A percentile compares a stretch with the other conserved stretches of the same genome.
Conservation (phyloP, 495 filamentous ascomycete species). For the Amorphotheca resinae region DNA sequence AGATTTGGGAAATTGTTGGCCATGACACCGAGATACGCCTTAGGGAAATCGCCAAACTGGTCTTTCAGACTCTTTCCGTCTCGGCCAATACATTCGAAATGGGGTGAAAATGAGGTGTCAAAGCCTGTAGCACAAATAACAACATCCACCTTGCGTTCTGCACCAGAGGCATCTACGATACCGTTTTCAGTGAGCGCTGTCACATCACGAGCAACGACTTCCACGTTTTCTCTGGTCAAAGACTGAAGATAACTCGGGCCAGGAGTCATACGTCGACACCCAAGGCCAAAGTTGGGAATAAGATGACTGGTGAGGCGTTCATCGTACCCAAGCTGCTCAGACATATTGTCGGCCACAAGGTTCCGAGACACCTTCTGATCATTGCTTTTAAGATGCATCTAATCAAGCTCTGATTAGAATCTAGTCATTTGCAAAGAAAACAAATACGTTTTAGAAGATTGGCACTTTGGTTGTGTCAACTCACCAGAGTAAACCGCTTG, state of each 20-base stretch:
- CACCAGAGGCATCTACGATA: conserved; percentile 41
- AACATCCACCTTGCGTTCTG: conserved; percentile 39
- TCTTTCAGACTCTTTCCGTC: conserved; percentile 38
- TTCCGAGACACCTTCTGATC: conserved; percentile 10
- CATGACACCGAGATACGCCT: conserved; percentile 48
- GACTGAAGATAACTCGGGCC: conserved; percentile 60
- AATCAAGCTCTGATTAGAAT: no score
- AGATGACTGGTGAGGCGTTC: neutral
- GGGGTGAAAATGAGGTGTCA: conserved; percentile 43
- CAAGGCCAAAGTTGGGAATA: conserved; percentile 44
- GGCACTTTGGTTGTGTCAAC: no score
- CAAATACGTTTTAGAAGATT: no score
- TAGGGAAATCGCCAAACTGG: conserved; percentile 40
- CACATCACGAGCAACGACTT: conserved; percentile 45
- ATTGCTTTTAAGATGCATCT: conserved; percentile 6
- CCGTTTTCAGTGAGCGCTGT: conserved; percentile 42
- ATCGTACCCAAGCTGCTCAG: conserved; percentile 2
- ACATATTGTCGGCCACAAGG: conserved; percentile 18
- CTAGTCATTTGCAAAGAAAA: neutral
- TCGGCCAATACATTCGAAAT: conserved; percentile 41
- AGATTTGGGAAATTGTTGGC: conserved; percentile 54
- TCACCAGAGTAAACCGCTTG: conserved; percentile 41
- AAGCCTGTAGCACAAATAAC: conserved; percentile 59
- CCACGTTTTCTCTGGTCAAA: conserved; percentile 46
- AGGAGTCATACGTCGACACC: conserved; percentile 60